Evolutionary conservation across 768 basidiomycete genomes (phyloP), one percentile per base, ranked within the genome.

Genomic region (Lactarius sanguifluus): DNA sequence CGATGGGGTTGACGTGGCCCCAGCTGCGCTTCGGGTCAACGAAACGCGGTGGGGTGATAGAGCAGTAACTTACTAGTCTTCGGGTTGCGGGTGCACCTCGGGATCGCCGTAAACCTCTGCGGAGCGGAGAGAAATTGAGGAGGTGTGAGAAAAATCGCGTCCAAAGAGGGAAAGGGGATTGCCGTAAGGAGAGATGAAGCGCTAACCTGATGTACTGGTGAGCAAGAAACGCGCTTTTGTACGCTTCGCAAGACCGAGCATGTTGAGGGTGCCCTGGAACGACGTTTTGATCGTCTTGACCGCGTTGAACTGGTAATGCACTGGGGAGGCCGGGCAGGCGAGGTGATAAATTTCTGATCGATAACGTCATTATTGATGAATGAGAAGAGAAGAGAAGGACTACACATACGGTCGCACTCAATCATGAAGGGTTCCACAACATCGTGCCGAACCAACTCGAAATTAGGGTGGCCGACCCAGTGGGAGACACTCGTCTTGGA

Each of bases 271-370:
- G 55, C 97, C 97, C 85, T 96, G 87, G 80, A 99, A 99, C 13
- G 94, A 96, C 0, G 97, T 98, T 78, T 98, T 98, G 79, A 98
- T 86, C 30, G 97, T 99, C 79, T 99, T 98, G 69, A 99, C 90
- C 12, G 95, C 89, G 79, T 99, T 96, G 78, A 91, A 95, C 76
- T 99, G 97, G 77, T 99, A 98, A 76, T 97, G 95, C 64, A 94
- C 94, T 57, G 95, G 95, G 1, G 95, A 98, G 25, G 95, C 96
- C 23, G 96, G 96, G 76, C 96, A 99, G 2, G 97, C 97, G 55
- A 99, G 86, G 76, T 99, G 96, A 77, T 98, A 99, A 70, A 99
- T 98, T 80, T 98, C 93, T 94, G 36, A 45, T 56, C 20, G 41
- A 25, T 41, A 25, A 34, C 32, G 28, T 59, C 34, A 59, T 69